A percentile compares a stretch with the other conserved stretches of the same genome.
Evolutionary conservation across 2,329 filamentous ascomycete genomes (phyloP).

Genomic region (Trichoderma koningii): DNA sequence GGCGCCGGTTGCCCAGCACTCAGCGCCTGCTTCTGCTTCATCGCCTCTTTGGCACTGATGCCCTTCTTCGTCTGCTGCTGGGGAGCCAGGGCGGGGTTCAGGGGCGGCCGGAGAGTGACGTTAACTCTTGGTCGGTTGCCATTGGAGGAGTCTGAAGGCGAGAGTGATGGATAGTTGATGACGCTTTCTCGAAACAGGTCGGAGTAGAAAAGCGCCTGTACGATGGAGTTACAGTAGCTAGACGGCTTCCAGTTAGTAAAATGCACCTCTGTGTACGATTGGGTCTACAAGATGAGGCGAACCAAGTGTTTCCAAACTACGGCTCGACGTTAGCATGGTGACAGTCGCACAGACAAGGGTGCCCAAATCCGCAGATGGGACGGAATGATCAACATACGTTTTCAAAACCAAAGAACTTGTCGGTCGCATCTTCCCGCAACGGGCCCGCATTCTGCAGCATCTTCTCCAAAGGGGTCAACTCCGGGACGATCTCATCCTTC

Average conservation of each 20-base stretch:
- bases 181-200: slow-evolving; percentile 91
- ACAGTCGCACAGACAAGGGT: slow-evolving; percentile 22
- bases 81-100: slow-evolving; percentile 50
- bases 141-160: slow-evolving; percentile 69
- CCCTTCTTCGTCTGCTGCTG: slow-evolving; percentile 52
- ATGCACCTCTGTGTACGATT: not conserved
- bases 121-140: slow-evolving; percentile 58
- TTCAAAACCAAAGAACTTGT: slow-evolving; percentile 98
- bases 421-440: slow-evolving; percentile 82
- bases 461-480: slow-evolving; percentile 66
- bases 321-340: slow-evolving; percentile 41
- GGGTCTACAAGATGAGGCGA: slow-evolving; percentile 40
- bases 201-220: slow-evolving; percentile 96
- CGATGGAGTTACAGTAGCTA: slow-evolving; percentile 98
- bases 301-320: slow-evolving; percentile 98
- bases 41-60: slow-evolving; percentile 57
- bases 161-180: slow-evolving; percentile 80
- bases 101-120: slow-evolving; percentile 61
- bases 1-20: slow-evolving; percentile 57
- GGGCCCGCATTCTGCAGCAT: slow-evolving; percentile 82
- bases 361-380: not conserved
- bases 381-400: slow-evolving; percentile 67
- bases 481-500: slow-evolving; percentile 59
- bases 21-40: slow-evolving; percentile 58
- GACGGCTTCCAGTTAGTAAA: slow-evolving; percentile 1